Percentiles rank a stretch among this genome's conserved stretches.
Evolutionary conservation across 164 flowering plant species (phyloP).

Genomic region (Umbilicus rupestris): DNA sequence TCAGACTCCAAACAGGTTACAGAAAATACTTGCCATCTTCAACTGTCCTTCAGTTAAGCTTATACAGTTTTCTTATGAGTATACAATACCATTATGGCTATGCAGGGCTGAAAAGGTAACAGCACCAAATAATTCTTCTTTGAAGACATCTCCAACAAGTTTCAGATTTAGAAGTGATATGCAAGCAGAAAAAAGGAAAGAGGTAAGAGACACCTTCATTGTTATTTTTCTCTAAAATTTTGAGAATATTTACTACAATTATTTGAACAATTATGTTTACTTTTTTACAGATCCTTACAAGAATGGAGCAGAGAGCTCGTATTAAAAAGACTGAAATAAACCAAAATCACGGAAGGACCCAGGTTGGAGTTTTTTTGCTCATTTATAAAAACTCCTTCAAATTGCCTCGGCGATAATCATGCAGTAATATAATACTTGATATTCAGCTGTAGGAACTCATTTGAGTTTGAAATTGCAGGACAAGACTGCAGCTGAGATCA

Average conservation of each 20-base stretch:
- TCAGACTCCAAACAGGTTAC: constrained; percentile 1
- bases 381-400: background rate
- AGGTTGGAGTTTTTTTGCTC: constrained; percentile 24
- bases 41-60: background rate
- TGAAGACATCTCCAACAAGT: constrained; percentile 16
- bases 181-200: constrained; percentile 65
- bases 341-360: constrained; percentile 49
- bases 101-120: background rate
- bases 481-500: constrained; percentile 53
- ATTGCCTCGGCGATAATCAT: no score
- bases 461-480: constrained; percentile 32
- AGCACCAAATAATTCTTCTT: constrained; percentile 18
- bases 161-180: constrained; percentile 46
- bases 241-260: background rate
- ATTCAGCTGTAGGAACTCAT: background rate
- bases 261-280: background rate
- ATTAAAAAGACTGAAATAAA: constrained; percentile 57
- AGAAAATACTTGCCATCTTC: background rate
- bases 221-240: constrained; percentile 3
- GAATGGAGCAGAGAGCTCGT: constrained; percentile 47
- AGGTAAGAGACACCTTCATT: constrained; percentile 33
- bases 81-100: background rate
- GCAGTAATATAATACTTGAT: background rate
- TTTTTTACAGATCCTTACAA: constrained; percentile 35
- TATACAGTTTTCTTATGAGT: background rate